Base-by-base conservation (phyloP, 306 rosid species). In the Quercus engelmannii region DNA sequence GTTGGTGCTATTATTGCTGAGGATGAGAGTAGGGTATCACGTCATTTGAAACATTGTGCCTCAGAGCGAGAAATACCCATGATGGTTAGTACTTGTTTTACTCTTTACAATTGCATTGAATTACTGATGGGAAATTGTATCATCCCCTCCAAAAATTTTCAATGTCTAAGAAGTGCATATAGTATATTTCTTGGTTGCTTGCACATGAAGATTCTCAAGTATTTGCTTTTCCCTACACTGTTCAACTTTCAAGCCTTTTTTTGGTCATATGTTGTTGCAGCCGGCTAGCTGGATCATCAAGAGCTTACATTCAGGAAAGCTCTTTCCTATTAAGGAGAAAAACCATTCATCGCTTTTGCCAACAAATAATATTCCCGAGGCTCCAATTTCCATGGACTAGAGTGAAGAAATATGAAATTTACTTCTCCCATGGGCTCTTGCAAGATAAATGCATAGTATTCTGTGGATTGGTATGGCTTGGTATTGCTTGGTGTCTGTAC, bases 21-120 rank as follows among this genome's bases (percentile, higher is more conserved):
- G 79, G 86, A 92, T 13, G 83, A 79, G 78, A 75, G 79, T 72
- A 76, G 73, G 31, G 75, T 85, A 78, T 92, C 97, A 20, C 92
- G 97, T 77, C 98, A 94, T 78, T 83, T 94, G 85, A 92, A 89
- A 84, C 88, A 83, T 1, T 94, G 93, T 74, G 97, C 93, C 68
- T 67, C 57, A 20, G 97, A 92, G 83, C 79, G 43, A 81, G 81
- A 80, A 35, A 88, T 94, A 86, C 87, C 97, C 10, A 57, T 88
- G 17, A 67, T 86, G 93, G 97, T 90, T 69, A 83, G 86, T 77
- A 55, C 75, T 41, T 55, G 10, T 38, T 76, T 74, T 14, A 51
- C 38, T 5, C 67, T 76, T 55, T 64, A 12, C 18, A 21, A 49
- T 12, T 59, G 8, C 19, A 25, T 63, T 74, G 9, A 18, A 61